Evolutionary conservation across 805 yeast genomes (phyloP).

Genomic region (Wickerhamomyces silvicola): DNA sequence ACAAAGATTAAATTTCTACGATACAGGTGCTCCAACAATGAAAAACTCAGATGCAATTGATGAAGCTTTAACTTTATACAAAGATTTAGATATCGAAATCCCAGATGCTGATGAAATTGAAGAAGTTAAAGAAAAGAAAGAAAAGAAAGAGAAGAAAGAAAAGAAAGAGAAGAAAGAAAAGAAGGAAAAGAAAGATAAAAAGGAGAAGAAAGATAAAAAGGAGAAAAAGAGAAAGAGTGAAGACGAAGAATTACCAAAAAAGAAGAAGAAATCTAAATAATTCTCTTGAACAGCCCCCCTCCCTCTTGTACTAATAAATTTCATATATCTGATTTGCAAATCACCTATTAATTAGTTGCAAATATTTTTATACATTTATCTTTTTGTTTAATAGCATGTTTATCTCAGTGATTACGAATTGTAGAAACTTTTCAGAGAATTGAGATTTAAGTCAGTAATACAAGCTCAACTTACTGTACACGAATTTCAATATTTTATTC

Average conservation of each 20-base stretch:
- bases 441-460: not conserved
- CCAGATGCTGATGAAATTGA: constrained; percentile 31
- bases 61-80: constrained; percentile 73
- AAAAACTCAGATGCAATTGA: constrained; percentile 92
- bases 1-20: constrained; percentile 93
- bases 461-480: not conserved
- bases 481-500: too few relatives aligned
- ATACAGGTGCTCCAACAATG: constrained; percentile 94
- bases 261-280: constrained; percentile 29
- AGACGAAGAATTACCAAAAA: constrained; percentile 27
- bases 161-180: constrained; percentile 41
- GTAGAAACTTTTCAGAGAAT: too few relatives aligned
- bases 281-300: constrained; percentile 1
- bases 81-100: constrained; percentile 40
- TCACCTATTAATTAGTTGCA: constrained; percentile 1
- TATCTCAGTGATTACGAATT: too few relatives aligned
- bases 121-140: constrained; percentile 24
- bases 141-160: constrained; percentile 23
- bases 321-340: constrained; percentile 2
- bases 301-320: constrained; percentile 10
- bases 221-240: constrained; percentile 38
- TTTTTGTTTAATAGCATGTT: constrained; percentile 6
- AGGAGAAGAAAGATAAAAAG: constrained; percentile 44
- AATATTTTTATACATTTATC: constrained; percentile 1
- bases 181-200: constrained; percentile 44